Conservation (phyloP, 768 basidiomycete genomes). For the Fistulinella prunicolor region DNA sequence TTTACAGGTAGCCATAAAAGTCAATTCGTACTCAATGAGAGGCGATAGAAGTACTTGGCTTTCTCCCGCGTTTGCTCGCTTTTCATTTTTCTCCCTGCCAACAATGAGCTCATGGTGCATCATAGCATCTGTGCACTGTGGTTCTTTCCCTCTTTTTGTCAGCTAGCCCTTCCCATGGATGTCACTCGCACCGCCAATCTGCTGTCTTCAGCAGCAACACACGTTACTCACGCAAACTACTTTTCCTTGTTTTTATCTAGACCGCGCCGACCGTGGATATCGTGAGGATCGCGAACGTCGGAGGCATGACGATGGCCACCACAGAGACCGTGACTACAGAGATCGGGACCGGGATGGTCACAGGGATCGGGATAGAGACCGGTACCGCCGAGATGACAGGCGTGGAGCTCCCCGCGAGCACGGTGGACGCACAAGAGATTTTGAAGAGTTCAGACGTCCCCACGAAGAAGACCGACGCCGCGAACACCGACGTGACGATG, state of each 20-base stretch:
- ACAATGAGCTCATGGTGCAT: conserved; percentile 67
- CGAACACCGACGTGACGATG: conserved; percentile 45
- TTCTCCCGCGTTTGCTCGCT: conserved; percentile 32
- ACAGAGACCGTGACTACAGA: conserved; percentile 50
- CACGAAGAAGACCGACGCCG: conserved; percentile 53
- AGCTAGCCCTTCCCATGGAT: conserved; percentile 61
- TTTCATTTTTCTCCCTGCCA: conserved; percentile 38
- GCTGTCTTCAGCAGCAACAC: conserved; percentile 40
- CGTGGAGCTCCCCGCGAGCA: conserved; percentile 47
- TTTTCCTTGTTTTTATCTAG: conserved; percentile 48
- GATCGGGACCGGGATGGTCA: conserved; percentile 41
- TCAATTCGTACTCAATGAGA: conserved; percentile 31
- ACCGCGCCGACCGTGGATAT: conserved; percentile 50
- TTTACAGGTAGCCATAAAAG: conserved; percentile 29
- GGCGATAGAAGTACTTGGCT: conserved; percentile 34
- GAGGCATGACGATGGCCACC: conserved; percentile 56
- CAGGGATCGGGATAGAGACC: conserved; percentile 32
- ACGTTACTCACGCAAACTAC: conserved; percentile 51
- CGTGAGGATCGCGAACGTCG: conserved; percentile 64
- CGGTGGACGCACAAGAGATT: conserved; percentile 44
- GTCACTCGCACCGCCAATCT: conserved; percentile 40
- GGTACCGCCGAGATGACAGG: conserved; percentile 47
- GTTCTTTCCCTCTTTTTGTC: conserved; percentile 34
- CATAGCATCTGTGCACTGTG: conserved; percentile 42
- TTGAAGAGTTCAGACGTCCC: conserved; percentile 44